These are phyloP conservation scores for Malus hybrid DNA, from an alignment of 331 rosid genomes.

Conservation along the genomic window DNA sequence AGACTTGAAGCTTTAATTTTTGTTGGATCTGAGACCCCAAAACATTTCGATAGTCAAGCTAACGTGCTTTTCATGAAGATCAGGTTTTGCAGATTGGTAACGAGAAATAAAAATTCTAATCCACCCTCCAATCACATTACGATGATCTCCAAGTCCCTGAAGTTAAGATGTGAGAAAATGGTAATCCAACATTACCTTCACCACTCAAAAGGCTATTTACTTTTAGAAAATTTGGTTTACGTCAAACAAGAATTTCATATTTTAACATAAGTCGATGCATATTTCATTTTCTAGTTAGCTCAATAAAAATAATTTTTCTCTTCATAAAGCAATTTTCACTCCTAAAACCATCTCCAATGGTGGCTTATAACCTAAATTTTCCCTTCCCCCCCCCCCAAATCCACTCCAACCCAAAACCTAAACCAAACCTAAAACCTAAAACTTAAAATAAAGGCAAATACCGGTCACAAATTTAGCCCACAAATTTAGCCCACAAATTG, in stretches of 20 bases:
- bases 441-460: no score
- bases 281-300: background rate
- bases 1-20: no score
- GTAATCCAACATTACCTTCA: background rate
- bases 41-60: no score
- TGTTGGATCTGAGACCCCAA: no score
- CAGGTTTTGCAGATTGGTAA: background rate
- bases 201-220: background rate
- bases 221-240: background rate
- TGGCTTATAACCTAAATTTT: no score
- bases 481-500: no score
- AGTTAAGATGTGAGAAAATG: background rate
- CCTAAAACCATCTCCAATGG: no score
- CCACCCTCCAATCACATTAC: background rate
- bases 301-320: background rate
- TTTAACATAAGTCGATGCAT: background rate
- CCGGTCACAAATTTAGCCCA: no score
- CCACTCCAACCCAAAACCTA: no score
- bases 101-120: no score
- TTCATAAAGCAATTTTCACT: background rate
- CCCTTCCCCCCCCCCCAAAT: no score
- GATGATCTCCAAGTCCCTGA: background rate
- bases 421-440: no score
- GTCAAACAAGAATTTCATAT: background rate
- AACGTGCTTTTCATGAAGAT: background rate